A percentile compares a stretch with the other conserved stretches of the same genome.
phyloP scores from a whole-genome alignment of 495 filamentous ascomycete species.

The Tuber calosporum region DNA sequence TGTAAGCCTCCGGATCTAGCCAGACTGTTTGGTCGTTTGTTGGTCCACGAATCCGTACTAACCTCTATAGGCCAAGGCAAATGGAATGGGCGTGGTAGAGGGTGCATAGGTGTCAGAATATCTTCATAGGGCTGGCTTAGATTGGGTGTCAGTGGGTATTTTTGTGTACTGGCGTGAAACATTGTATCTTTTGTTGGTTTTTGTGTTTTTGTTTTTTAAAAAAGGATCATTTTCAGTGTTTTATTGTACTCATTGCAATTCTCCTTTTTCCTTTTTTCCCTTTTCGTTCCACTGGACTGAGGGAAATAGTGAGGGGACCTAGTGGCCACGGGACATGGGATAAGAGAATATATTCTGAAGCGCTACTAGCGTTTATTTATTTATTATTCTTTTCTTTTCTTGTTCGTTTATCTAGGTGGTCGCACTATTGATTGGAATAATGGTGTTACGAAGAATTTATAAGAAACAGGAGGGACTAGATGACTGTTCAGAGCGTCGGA shows the following conservation, averaged over 20 bases:
- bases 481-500: neutral
- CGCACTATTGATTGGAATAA: neutral
- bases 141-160: constrained; percentile 21
- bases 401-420: constrained; percentile 7
- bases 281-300: neutral
- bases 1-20: constrained; percentile 1
- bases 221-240: constrained; percentile 25
- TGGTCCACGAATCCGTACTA: constrained; percentile 5
- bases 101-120: constrained; percentile 28
- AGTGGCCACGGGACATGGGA: constrained; percentile 3
- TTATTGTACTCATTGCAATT: constrained; percentile 22
- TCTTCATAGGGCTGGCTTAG: constrained; percentile 13
- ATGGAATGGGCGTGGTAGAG: constrained; percentile 17
- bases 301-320: neutral
- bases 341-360: constrained; percentile 18
- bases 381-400: constrained; percentile 11
- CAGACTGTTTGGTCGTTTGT: constrained; percentile 18
- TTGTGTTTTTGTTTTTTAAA: constrained; percentile 19
- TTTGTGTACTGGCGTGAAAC: neutral
- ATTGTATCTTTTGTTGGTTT: neutral
- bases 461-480: neutral
- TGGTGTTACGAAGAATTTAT: constrained; percentile 1
- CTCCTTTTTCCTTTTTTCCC: constrained; percentile 20
- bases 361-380: constrained; percentile 12
- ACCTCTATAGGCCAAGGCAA: constrained; percentile 7